Evolutionary conservation across 2,329 filamentous ascomycete species (phyloP).

Genomic region (Exophiala lecanii-corni): DNA sequence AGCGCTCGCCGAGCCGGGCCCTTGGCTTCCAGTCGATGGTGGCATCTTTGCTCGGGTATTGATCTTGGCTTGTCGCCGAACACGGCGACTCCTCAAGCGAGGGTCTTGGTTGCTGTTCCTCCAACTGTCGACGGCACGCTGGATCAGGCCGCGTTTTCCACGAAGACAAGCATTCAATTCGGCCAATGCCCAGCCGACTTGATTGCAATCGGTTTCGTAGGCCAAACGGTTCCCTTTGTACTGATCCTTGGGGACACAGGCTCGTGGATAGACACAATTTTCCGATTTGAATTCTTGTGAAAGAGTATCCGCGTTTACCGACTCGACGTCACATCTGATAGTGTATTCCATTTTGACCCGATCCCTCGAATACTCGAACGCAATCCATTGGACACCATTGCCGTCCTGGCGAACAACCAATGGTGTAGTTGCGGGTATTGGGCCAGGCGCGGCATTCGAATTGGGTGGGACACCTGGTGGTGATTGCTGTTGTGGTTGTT

Average conservation of each 20-base stretch:
- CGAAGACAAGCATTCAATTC: conserved; percentile 86
- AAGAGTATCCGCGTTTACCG: conserved; percentile 83
- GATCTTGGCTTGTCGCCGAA: conserved; percentile 94
- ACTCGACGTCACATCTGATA: conserved; percentile 96
- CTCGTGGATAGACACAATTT: conserved; percentile 95
- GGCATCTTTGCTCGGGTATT: conserved; percentile 73
- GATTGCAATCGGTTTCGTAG: conserved; percentile 98
- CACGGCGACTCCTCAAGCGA: conserved; percentile 80
- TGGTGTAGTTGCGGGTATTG: conserved; percentile 93
- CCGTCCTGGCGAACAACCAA: conserved; percentile 90
- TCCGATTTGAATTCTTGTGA: conserved; percentile 90
- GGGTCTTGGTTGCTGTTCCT: conserved; percentile 98
- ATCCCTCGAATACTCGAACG: conserved; percentile 95
- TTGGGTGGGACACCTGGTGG: conserved; percentile 62
- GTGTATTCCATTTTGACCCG: conserved; percentile 99
- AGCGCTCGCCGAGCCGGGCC: conserved; percentile 59
- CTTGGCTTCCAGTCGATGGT: conserved; percentile 56
- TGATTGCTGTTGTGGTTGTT: conserved; percentile 25
- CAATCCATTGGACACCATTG: conserved; percentile 98
- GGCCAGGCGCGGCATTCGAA: conserved; percentile 79
- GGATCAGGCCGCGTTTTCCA: conserved; percentile 91
- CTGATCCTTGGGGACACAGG: conserved; percentile 90
- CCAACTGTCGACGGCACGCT: conserved; percentile 97
- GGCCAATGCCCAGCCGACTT: conserved; percentile 97
- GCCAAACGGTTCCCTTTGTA: conserved; percentile 93